Conservation (phyloP, 2,329 filamentous ascomycete species). For the Exophiala bonariae region DNA sequence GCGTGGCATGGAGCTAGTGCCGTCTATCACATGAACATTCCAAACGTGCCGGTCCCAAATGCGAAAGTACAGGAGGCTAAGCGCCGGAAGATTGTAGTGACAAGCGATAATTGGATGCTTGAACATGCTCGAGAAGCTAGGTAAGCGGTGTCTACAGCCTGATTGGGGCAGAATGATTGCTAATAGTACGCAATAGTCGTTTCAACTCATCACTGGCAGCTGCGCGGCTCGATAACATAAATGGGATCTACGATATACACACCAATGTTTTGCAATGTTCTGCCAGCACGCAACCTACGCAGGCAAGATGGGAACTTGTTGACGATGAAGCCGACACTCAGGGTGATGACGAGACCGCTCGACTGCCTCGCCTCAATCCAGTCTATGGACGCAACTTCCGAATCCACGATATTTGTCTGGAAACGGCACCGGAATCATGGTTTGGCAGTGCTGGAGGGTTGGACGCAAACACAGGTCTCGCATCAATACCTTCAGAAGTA, state of each 20-base stretch:
- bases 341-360: constrained; percentile 31
- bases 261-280: constrained; percentile 92
- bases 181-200: constrained; percentile 55
- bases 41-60: constrained; percentile 71
- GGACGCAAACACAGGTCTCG: constrained; percentile 40
- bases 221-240: constrained; percentile 66
- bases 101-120: constrained; percentile 93
- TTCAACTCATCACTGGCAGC: constrained; percentile 78
- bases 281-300: constrained; percentile 83
- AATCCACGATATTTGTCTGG: constrained; percentile 61
- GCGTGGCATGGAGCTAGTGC: constrained; percentile 97
- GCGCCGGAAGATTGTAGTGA: constrained; percentile 82
- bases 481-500: constrained; percentile 42
- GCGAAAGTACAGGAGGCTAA: constrained; percentile 76
- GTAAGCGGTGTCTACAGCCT: constrained; percentile 46
- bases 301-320: constrained; percentile 77
- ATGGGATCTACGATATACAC: constrained; percentile 88
- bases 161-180: neutral
- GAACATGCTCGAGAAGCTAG: constrained; percentile 90
- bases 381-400: constrained; percentile 62
- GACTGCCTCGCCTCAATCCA: constrained; percentile 57
- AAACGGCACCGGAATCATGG: constrained; percentile 58
- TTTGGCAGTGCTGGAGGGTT: constrained; percentile 58
- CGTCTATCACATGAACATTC: constrained; percentile 84
- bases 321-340: constrained; percentile 26